Conservation (phyloP, 768 basidiomycete species). For the Steccherinum ochraceum region DNA sequence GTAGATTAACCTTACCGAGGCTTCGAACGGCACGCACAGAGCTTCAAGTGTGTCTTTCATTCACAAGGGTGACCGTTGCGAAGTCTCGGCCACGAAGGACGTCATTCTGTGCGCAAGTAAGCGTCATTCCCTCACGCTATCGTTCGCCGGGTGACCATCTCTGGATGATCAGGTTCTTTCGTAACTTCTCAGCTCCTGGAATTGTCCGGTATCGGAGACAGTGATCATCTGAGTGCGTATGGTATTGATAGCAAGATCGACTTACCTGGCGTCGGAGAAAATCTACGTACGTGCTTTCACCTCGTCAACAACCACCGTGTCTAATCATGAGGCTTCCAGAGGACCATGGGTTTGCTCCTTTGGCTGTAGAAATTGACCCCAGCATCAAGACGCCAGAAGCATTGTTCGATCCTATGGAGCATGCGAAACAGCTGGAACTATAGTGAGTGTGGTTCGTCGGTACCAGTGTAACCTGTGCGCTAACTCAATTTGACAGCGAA, state of each 20-base stretch:
- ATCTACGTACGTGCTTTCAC: slow-evolving; percentile 3
- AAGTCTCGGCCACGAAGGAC: neutral
- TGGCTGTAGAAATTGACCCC: slow-evolving; percentile 3
- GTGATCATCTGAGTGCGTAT: slow-evolving; percentile 18
- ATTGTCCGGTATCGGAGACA: slow-evolving; percentile 35
- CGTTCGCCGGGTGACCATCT: neutral
- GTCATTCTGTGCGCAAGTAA: slow-evolving; percentile 1
- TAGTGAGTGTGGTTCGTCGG: slow-evolving; percentile 6
- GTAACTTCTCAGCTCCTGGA: slow-evolving; percentile 36
- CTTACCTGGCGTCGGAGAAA: slow-evolving; percentile 33
- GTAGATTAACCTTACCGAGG: neutral
- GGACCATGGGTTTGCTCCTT: slow-evolving; percentile 4
- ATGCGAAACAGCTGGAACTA: slow-evolving; percentile 5
- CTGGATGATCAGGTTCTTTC: slow-evolving; percentile 14
- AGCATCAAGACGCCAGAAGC: slow-evolving; percentile 1
- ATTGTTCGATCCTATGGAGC: neutral
- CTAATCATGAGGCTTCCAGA: neutral
- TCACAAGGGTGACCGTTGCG: neutral
- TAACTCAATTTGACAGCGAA: neutral
- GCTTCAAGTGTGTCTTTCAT: slow-evolving; percentile 1
- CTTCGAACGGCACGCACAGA: neutral
- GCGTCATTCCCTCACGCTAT: neutral
- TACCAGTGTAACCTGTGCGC: too few relatives aligned
- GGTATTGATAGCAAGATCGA: slow-evolving; percentile 27
- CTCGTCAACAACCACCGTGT: neutral